A percentile compares a stretch with the other conserved stretches of the same genome.
Evolutionary conservation across 192 early-diverging fungal species (phyloP).

Genomic region (Umbelopsis sp.): DNA sequence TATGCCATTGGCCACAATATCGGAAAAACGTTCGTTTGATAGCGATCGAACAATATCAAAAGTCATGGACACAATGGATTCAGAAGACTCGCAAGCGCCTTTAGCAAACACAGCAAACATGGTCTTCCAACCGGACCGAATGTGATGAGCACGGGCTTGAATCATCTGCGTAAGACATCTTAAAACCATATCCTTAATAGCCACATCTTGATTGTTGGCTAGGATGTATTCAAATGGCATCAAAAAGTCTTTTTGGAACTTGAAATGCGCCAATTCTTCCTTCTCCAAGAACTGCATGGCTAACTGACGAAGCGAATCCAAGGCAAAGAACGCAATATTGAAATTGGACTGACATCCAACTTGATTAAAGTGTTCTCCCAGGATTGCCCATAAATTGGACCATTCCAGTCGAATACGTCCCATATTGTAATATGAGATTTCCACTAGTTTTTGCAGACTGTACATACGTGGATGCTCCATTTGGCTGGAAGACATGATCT

Average conservation of each 20-base stretch:
- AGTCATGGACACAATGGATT: slow-evolving; percentile 72
- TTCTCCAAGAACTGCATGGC: slow-evolving; percentile 94
- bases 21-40: slow-evolving; percentile 64
- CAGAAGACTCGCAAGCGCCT: slow-evolving; percentile 67
- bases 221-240: slow-evolving; percentile 83
- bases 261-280: slow-evolving; percentile 92
- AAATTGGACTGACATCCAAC: slow-evolving; percentile 85
- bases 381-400: slow-evolving; percentile 88
- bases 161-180: slow-evolving; percentile 80
- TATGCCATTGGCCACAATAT: slow-evolving; percentile 63
- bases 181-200: slow-evolving; percentile 77
- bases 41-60: slow-evolving; percentile 72
- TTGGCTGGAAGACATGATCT: slow-evolving; percentile 70
- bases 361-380: slow-evolving; percentile 82
- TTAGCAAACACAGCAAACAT: slow-evolving; percentile 65
- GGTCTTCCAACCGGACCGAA: slow-evolving; percentile 83
- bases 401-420: slow-evolving; percentile 93
- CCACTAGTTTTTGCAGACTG: slow-evolving; percentile 92
- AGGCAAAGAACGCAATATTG: slow-evolving; percentile 84
- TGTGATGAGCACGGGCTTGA: slow-evolving; percentile 70
- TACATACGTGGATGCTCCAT: slow-evolving; percentile 80
- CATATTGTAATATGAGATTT: slow-evolving; percentile 98
- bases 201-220: slow-evolving; percentile 76
- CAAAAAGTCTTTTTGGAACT: slow-evolving; percentile 94
- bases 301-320: slow-evolving; percentile 91